Evolutionary conservation across 1,284 basidiomycete genomes (phyloP).

Genomic region (Ceratobasidium sp.): DNA sequence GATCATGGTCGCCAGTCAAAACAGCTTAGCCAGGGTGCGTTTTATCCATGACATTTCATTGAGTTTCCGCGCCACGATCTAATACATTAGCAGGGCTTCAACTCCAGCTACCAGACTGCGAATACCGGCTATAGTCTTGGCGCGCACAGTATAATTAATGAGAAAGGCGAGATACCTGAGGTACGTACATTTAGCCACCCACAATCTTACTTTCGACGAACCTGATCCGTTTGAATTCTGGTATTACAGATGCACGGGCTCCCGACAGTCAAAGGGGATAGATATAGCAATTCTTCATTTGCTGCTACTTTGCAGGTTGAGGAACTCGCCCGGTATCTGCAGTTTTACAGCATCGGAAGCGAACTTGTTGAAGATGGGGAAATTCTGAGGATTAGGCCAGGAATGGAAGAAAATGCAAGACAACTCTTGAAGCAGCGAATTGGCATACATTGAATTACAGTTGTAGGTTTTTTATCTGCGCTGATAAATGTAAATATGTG

Average conservation of each 20-base stretch:
- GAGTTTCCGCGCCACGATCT: neutral
- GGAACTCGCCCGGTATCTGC: neutral
- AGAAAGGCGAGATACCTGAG: neutral
- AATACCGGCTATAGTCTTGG: neutral
- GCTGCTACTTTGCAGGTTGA: neutral
- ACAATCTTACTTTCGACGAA: neutral
- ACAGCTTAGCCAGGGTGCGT: neutral
- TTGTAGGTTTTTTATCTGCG: no score
- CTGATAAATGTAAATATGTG: no score
- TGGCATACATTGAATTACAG: neutral
- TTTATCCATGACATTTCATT: neutral
- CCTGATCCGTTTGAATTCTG: neutral
- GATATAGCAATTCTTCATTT: neutral
- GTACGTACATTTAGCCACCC: no score
- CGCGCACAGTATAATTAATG: neutral
- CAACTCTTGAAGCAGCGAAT: neutral
- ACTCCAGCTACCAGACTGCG: neutral
- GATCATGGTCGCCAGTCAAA: neutral
- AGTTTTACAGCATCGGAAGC: neutral
- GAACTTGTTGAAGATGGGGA: neutral
- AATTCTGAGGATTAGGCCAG: neutral
- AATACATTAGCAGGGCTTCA: neutral
- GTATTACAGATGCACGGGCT: neutral
- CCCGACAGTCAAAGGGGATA: neutral
- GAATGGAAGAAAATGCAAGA: neutral